Evolutionary conservation across 371 early-diverging fungal species (phyloP), one percentile per base, ranked within the genome.

Genomic region (Entomophthora muscae): DNA sequence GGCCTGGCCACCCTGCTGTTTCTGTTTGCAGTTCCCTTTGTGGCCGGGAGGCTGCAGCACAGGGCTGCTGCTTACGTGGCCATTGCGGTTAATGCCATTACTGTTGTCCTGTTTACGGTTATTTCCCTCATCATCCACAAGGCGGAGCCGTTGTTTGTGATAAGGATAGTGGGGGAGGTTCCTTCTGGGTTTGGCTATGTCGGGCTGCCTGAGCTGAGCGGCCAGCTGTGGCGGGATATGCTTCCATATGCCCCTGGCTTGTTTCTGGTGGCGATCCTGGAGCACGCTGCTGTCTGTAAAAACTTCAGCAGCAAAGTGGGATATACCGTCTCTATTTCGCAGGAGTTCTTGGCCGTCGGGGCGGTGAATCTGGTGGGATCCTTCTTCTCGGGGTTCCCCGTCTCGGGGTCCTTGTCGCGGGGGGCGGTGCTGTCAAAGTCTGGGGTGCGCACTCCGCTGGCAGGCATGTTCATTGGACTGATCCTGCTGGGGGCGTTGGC

Each of bases 331-430:
- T n/a, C n/a, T n/a, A n/a, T n/a, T n/a, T 61, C 61, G 10, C 90
- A 90, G 70, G 93, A 93, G 71, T 72, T 90, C 27, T 77, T 90
- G 59, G 89, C 91, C n/a, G 76, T 91, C 27, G 91, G 91, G 3
- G 65, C 86, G 26, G 78, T 84, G 31, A 93, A 93, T 72, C 70
- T 89, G 53, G 70, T 83, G 67, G 84, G 84, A 10, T 72, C 86
- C 26, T 89, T 90, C 77, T 84, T 91, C 70, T 85, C 86, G 57
- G 85, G 81, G 0, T 89, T 81, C 72, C 85, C 91, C 2, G 83
- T 83, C 1, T 86, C 91, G 33, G 92, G 91, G 21, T 86, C 90
- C 3, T 89, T 92, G 68, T 85, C 89, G 21, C 81, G 92, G 62
- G 84, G 90, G 0, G 87, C 89, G 32, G 83, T 91, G 68, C 85